These are phyloP conservation scores for Fraxinus platypoda DNA, from an alignment of 305 asterid species.

Conservation along the genomic window DNA sequence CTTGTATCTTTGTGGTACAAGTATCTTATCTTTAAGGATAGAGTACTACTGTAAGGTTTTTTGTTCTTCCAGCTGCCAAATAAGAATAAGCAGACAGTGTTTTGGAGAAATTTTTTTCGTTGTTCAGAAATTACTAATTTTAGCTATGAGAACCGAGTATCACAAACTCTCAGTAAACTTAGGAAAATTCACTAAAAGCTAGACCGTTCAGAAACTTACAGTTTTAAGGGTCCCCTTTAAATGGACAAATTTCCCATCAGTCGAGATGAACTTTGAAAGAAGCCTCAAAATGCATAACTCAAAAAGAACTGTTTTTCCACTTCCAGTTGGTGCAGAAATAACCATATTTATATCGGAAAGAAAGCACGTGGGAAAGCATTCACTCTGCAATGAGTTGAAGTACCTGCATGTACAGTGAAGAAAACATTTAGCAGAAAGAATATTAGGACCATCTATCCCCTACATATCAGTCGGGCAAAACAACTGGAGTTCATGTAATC, in stretches of 20 bases:
- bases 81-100: conserved; percentile 13
- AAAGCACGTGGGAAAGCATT: conserved; percentile 83
- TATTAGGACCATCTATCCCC: conserved; percentile 14
- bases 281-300: conserved; percentile 96
- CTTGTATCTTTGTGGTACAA: conserved; percentile 1
- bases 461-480: neutral
- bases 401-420: conserved; percentile 48
- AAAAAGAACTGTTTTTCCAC: conserved; percentile 95
- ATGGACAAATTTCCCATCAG: conserved; percentile 62
- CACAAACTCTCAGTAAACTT: neutral
- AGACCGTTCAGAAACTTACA: conserved; percentile 41
- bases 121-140: conserved; percentile 1
- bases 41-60: conserved; percentile 3
- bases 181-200: neutral
- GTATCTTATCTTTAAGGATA: conserved; percentile 16
- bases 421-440: conserved; percentile 15
- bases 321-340: conserved; percentile 98
- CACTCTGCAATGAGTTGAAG: conserved; percentile 94
- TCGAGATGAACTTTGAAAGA: conserved; percentile 71
- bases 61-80: conserved; percentile 11
- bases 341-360: conserved; percentile 91
- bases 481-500: conserved; percentile 1
- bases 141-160: conserved; percentile 6
- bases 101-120: neutral
- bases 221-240: conserved; percentile 80